phyloP scores from a whole-genome alignment of 2,329 filamentous ascomycete genomes.

The Nectriaceae sp. region DNA sequence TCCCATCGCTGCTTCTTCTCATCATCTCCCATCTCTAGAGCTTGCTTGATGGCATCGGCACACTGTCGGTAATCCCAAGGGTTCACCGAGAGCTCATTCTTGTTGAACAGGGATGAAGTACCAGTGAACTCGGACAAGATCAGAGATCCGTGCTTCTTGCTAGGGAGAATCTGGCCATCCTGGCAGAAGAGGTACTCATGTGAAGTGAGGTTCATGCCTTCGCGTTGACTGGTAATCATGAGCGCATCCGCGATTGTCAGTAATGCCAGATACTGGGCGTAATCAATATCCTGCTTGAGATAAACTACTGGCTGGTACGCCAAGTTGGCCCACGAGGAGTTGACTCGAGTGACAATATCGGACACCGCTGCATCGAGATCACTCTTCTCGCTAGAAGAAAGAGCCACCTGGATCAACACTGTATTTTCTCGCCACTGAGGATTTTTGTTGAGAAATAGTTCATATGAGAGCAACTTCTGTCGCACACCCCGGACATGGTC shows the following conservation, averaged over 20 bases:
- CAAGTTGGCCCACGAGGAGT: slow-evolving; percentile 86
- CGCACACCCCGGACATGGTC: slow-evolving; percentile 90
- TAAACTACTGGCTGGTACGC: slow-evolving; percentile 93
- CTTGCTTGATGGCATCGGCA: slow-evolving; percentile 80
- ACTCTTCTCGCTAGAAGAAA: slow-evolving; percentile 83
- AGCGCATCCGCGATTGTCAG: slow-evolving; percentile 87
- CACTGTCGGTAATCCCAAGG: slow-evolving; percentile 94
- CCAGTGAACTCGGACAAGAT: slow-evolving; percentile 96
- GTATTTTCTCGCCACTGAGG: slow-evolving; percentile 87
- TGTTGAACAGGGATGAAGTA: slow-evolving; percentile 80
- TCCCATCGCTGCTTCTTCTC: slow-evolving; percentile 77
- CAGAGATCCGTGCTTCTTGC: slow-evolving; percentile 83
- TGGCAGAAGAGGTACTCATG: slow-evolving; percentile 95
- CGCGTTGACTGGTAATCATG: slow-evolving; percentile 92
- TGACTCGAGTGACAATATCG: slow-evolving; percentile 93
- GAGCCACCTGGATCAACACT: slow-evolving; percentile 90
- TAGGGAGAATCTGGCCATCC: slow-evolving; percentile 69
- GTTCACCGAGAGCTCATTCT: slow-evolving; percentile 82
- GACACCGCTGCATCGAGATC: slow-evolving; percentile 87
- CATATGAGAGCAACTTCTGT: slow-evolving; percentile 89
- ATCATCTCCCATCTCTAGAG: slow-evolving; percentile 75
- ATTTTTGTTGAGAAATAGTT: slow-evolving; percentile 91
- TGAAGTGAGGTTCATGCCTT: slow-evolving; percentile 95
- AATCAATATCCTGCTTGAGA: slow-evolving; percentile 91
- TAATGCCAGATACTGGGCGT: slow-evolving; percentile 89